Evolutionary conservation across 768 basidiomycete genomes (phyloP).

Genomic region (Ephemerocybe angulata): DNA sequence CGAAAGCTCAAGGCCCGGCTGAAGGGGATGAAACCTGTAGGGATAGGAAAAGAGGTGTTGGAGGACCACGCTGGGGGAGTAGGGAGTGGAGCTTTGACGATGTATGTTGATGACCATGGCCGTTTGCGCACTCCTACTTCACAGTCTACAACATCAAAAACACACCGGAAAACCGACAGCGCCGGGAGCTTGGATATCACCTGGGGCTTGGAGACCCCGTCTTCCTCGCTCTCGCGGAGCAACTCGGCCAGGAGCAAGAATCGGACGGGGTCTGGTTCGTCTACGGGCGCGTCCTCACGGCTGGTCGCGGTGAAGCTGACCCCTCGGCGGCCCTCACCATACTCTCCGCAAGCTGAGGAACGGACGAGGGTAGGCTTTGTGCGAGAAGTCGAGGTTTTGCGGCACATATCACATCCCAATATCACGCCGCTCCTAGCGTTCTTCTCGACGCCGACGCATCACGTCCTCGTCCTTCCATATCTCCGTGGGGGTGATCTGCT

Average conservation of each 20-base stretch:
- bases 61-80: not conserved
- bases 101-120: not conserved
- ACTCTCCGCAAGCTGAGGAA: slow-evolving; percentile 42
- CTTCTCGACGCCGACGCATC: slow-evolving; percentile 67
- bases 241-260: slow-evolving; percentile 1
- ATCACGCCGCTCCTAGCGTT: slow-evolving; percentile 70
- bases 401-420: slow-evolving; percentile 80
- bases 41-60: slow-evolving; percentile 7
- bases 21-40: slow-evolving; percentile 19
- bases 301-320: slow-evolving; percentile 50
- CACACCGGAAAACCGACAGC: not conserved
- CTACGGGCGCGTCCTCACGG: not conserved
- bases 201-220: slow-evolving; percentile 8
- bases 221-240: slow-evolving; percentile 16
- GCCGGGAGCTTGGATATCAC: not conserved
- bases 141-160: not conserved
- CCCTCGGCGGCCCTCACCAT: slow-evolving; percentile 27
- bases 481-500: slow-evolving; percentile 80
- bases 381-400: slow-evolving; percentile 71
- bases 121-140: not conserved
- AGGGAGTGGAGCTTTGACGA: not conserved
- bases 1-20: slow-evolving; percentile 28
- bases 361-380: slow-evolving; percentile 75
- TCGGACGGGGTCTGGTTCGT: slow-evolving; percentile 12
- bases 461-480: slow-evolving; percentile 76